Percentiles rank a stretch among this genome's conserved stretches.
Evolutionary conservation across 2,329 filamentous ascomycete species (phyloP).

Genomic region (Paracamarosporium sp.): DNA sequence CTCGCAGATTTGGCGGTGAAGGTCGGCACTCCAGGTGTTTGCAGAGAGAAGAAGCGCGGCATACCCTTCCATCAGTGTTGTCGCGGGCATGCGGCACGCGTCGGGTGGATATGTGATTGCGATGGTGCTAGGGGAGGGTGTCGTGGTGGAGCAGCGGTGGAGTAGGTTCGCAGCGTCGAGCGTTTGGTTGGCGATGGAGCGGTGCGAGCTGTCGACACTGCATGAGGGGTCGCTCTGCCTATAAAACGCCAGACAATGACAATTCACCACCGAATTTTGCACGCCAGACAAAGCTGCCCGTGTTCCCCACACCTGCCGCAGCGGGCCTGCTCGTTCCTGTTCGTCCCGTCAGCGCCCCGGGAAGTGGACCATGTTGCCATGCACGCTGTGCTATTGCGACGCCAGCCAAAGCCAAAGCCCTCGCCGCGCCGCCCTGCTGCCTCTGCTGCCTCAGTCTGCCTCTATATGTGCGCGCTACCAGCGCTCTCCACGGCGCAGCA

Average conservation of each 20-base stretch:
- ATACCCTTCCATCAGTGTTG: constrained; percentile 47
- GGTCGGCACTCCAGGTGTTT: constrained; percentile 46
- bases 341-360: constrained; percentile 3
- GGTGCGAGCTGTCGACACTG: constrained; percentile 18
- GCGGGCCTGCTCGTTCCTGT: constrained; percentile 5
- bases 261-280: not conserved
- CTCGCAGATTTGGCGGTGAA: constrained; percentile 44
- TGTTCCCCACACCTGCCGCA: constrained; percentile 9
- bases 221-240: constrained; percentile 32
- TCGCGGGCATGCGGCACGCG: constrained; percentile 18
- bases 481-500: not conserved
- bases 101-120: constrained; percentile 8
- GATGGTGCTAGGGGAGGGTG: constrained; percentile 16
- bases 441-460: too few species aligned
- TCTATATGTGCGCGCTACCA: not conserved
- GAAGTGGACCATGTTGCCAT: constrained; percentile 12
- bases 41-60: constrained; percentile 38
- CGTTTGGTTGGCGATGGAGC: not conserved
- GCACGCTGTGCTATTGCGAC: not conserved
- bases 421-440: too few species aligned
- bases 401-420: too few species aligned
- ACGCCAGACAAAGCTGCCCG: constrained; percentile 1
- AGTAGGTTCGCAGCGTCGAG: constrained; percentile 16
- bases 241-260: constrained; percentile 27
- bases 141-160: constrained; percentile 23